A percentile compares a stretch with the other conserved stretches of the same genome.
Conservation (phyloP, 140 eudicot species). For the Oenanthe javanica region DNA sequence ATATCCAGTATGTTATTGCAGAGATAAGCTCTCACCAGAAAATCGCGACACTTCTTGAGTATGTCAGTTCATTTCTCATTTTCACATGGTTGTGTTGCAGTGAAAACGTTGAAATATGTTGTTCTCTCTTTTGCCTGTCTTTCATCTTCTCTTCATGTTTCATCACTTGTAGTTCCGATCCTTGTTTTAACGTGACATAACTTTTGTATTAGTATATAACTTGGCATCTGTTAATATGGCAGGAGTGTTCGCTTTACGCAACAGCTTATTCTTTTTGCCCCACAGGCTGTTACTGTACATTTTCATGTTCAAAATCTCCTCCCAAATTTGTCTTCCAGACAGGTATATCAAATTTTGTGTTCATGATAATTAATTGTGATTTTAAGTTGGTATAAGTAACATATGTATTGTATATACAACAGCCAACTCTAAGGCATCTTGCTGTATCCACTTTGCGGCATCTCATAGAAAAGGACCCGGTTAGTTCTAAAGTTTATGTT, state of each 20-base stretch:
- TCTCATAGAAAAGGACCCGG: slow-evolving; percentile 97
- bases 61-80: slow-evolving; percentile 27
- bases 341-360: slow-evolving; percentile 38
- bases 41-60: slow-evolving; percentile 89
- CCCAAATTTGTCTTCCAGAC: slow-evolving; percentile 94
- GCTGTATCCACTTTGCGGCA: slow-evolving; percentile 91
- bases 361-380: not conserved
- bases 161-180: not conserved
- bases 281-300: slow-evolving; percentile 97
- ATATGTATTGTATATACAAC: slow-evolving; percentile 25
- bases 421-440: slow-evolving; percentile 92
- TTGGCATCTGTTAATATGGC: slow-evolving; percentile 14
- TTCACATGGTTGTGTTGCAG: not conserved
- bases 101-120: not conserved
- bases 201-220: not conserved
- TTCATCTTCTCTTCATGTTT: not conserved
- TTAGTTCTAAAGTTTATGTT: slow-evolving; percentile 23
- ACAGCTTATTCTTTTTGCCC: slow-evolving; percentile 97
- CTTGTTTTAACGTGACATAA: slow-evolving; percentile 7
- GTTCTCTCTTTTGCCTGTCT: not conserved
- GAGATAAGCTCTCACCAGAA: slow-evolving; percentile 92
- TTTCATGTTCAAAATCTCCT: slow-evolving; percentile 81
- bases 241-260: slow-evolving; percentile 95
- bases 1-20: slow-evolving; percentile 76
- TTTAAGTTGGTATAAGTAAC: slow-evolving; percentile 12